Percentiles rank a stretch among this genome's conserved stretches.
These are phyloP conservation scores for Russula lepida DNA, from an alignment of 768 basidiomycete species.

Conservation along the genomic window DNA sequence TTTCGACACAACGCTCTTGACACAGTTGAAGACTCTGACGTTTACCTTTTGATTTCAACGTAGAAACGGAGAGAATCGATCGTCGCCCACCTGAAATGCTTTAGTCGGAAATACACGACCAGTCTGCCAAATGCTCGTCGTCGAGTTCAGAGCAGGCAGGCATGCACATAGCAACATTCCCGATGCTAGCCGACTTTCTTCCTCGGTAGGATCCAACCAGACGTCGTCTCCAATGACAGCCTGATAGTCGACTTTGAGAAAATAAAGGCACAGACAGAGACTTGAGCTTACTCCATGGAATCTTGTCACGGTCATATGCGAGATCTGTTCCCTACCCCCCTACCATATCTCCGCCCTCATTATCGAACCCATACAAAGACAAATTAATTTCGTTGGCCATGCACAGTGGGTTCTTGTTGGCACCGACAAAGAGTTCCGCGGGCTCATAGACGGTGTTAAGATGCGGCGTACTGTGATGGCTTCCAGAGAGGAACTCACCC, in stretches of 20 bases:
- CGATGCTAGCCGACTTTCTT: conserved; percentile 48
- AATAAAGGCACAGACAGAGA: conserved; percentile 2
- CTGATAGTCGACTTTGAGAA: conserved; percentile 30
- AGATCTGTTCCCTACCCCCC: conserved; percentile 80
- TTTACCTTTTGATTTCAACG: background rate
- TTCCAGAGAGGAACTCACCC: conserved; percentile 42
- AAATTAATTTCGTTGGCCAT: conserved; percentile 78
- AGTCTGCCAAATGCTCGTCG: conserved; percentile 83
- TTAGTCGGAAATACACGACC: conserved; percentile 54
- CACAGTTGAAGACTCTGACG: conserved; percentile 61
- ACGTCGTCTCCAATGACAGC: conserved; percentile 47
- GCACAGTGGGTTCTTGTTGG: conserved; percentile 63
- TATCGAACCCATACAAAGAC: conserved; percentile 37
- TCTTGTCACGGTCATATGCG: too few species aligned
- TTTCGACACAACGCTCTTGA: conserved; percentile 61
- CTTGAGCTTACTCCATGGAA: conserved; percentile 48
- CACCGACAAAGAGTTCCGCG: conserved; percentile 73
- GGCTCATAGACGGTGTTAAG: conserved; percentile 46
- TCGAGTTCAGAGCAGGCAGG: conserved; percentile 78
- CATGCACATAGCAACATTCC: conserved; percentile 74
- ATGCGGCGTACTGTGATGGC: conserved; percentile 66
- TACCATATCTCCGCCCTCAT: conserved; percentile 52
- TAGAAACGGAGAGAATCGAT: conserved; percentile 4
- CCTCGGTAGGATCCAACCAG: conserved; percentile 75
- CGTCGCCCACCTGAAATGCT: conserved; percentile 43